Base-by-base conservation (phyloP, 345 rosid genomes). In the Citrus trifoliata region DNA sequence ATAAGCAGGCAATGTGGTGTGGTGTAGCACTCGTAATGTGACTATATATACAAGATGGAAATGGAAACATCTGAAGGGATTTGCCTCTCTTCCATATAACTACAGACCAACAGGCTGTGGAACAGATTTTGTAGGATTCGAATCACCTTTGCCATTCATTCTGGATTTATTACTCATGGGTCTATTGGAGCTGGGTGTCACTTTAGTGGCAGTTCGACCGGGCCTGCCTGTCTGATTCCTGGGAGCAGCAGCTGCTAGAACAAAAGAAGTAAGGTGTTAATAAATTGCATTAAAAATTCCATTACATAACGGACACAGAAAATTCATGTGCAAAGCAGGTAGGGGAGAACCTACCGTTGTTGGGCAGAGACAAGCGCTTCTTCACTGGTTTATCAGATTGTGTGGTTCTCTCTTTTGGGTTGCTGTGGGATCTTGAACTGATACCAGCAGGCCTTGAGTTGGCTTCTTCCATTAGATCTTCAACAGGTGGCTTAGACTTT, bases 331-430 rank as follows among this genome's bases (percentile, higher is more conserved):
- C 51, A 46, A 46, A 46, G 51, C 51, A 46, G 58, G 22, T 53
- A 78, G 77, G 56, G 78, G 42, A 78, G 70, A 79, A 71, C 87
- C 82, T 74, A 94, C 98, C 93, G 51, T 32, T 86, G 82, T 81
- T 93, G 58, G 97, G 93, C 51, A 97, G 86, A 80, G 98, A 97
- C 59, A 90, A 74, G 46, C 93, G 89, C 88, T 89, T 91, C 84
- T 84, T 93, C 61, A 81, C 80, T 37, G 78, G 90, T 82, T 90
- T 90, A 80, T 84, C 87, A 25, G 86, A 71, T 75, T 81, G 89
- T 46, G 78, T 73, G 58, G 88, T 53, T 82, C 98, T 89, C 87
- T 94, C 97, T 86, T 93, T 97, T 21, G 97, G 98, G 80, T 93
- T 97, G 88, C 98, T 93, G n/a, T 73, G 90, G 12, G 97, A 94